These are phyloP conservation scores for Aspergillus fructus DNA, from an alignment of 2,329 filamentous ascomycete species.

Conservation along the genomic window DNA sequence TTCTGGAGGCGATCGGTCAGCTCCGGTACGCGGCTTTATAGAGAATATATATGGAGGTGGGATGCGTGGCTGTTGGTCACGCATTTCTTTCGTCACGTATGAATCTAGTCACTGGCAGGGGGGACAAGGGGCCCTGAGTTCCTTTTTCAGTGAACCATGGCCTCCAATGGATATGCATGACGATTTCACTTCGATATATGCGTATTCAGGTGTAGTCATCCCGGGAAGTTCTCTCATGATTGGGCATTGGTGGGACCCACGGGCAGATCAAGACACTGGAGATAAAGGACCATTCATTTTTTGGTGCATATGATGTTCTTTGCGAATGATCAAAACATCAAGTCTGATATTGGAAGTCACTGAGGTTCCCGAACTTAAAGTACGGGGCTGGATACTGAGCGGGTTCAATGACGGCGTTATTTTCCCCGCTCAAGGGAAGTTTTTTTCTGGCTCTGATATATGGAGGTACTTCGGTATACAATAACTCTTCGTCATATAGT, in stretches of 20 bases:
- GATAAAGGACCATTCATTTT: slow-evolving; percentile 6
- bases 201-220: slow-evolving; percentile 49
- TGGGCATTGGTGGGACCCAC: slow-evolving; percentile 47
- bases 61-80: slow-evolving; percentile 34
- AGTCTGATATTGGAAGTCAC: background rate
- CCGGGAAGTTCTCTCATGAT: slow-evolving; percentile 50
- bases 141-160: slow-evolving; percentile 17
- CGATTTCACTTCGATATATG: slow-evolving; percentile 39
- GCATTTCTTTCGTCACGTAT: slow-evolving; percentile 39
- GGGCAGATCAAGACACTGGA: background rate
- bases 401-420: too few relatives aligned
- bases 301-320: background rate
- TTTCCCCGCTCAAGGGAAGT: too few relatives aligned
- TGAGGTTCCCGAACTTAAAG: too few relatives aligned
- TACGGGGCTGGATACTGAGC: too few relatives aligned
- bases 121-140: background rate
- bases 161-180: slow-evolving; percentile 13
- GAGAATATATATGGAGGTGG: slow-evolving; percentile 32
- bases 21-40: slow-evolving; percentile 34
- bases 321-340: background rate
- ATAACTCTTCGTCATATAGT: background rate
- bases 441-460: background rate
- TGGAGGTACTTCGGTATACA: background rate
- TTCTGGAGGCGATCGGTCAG: slow-evolving; percentile 5
- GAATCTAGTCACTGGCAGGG: slow-evolving; percentile 9